Percentiles rank a stretch among this genome's conserved stretches.
Conservation (phyloP, 305 asterid genomes). For the Fraxinus ornus region DNA sequence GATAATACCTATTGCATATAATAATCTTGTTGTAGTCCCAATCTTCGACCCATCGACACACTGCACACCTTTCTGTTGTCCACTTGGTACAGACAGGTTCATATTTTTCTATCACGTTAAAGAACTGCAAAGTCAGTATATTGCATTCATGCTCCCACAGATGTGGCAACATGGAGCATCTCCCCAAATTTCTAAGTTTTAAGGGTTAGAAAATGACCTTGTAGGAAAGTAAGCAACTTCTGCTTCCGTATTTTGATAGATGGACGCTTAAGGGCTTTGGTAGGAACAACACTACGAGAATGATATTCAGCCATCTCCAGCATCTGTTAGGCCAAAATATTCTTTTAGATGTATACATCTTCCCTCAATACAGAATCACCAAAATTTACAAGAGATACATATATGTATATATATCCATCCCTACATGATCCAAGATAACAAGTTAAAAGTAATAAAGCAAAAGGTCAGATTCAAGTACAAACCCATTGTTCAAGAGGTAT, state of each 20-base stretch:
- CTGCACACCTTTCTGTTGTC: slow-evolving; percentile 99
- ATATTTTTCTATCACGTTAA: slow-evolving; percentile 62
- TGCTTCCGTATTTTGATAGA: slow-evolving; percentile 87
- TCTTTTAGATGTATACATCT: slow-evolving; percentile 4
- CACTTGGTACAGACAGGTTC: slow-evolving; percentile 92
- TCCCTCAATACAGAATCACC: slow-evolving; percentile 11
- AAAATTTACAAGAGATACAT: background rate
- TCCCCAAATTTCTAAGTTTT: slow-evolving; percentile 19
- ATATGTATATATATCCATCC: background rate
- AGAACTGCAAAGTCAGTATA: slow-evolving; percentile 21
- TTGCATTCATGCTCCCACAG: slow-evolving; percentile 16
- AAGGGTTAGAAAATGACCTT: slow-evolving; percentile 53
- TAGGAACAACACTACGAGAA: slow-evolving; percentile 68
- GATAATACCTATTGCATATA: slow-evolving; percentile 79
- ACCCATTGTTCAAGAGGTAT: slow-evolving; percentile 95
- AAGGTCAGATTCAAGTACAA: slow-evolving; percentile 40
- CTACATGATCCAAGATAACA: slow-evolving; percentile 17
- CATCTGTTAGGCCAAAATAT: slow-evolving; percentile 58
- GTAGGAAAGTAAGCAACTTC: slow-evolving; percentile 79
- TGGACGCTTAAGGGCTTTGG: slow-evolving; percentile 77
- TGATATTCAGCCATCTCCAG: slow-evolving; percentile 87
- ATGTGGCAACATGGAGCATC: slow-evolving; percentile 24
- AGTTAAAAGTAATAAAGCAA: slow-evolving; percentile 14
- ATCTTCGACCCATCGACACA: slow-evolving; percentile 99
- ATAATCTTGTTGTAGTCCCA: slow-evolving; percentile 99